Percentiles rank a stretch among this genome's conserved stretches.
Evolutionary conservation across 192 early-diverging fungal genomes (phyloP).

Genomic region (Pilobolus umbonatus): DNA sequence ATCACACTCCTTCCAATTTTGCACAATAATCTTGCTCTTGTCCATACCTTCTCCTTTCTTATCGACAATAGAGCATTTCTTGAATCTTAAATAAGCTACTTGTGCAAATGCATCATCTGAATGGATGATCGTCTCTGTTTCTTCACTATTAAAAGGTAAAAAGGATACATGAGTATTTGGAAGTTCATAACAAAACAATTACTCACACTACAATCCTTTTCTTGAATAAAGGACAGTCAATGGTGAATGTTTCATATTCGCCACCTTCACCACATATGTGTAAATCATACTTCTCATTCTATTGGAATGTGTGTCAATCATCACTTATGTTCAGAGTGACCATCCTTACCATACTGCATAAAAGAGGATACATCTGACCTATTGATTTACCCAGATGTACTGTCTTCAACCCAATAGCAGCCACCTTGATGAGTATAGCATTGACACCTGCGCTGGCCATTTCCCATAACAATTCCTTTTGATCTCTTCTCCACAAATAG

Average conservation of each 20-base stretch:
- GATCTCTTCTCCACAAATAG: constrained; percentile 89
- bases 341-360: constrained; percentile 58
- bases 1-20: constrained; percentile 13
- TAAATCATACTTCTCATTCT: constrained; percentile 71
- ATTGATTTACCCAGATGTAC: constrained; percentile 78
- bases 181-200: not conserved
- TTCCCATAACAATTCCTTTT: constrained; percentile 73
- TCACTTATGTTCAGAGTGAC: not conserved
- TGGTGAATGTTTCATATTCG: constrained; percentile 91
- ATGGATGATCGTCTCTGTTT: constrained; percentile 68
- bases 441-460: constrained; percentile 78
- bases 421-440: constrained; percentile 91
- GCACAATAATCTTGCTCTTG: not conserved
- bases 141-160: constrained; percentile 46
- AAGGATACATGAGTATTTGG: not conserved
- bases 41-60: constrained; percentile 46
- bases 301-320: not conserved
- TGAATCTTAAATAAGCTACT: constrained; percentile 77
- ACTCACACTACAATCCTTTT: constrained; percentile 77
- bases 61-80: constrained; percentile 59
- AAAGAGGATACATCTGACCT: constrained; percentile 67
- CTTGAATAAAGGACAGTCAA: constrained; percentile 91
- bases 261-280: constrained; percentile 97
- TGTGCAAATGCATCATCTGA: constrained; percentile 78
- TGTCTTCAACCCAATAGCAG: constrained; percentile 72